A percentile compares a stretch with the other conserved stretches of the same genome.
Evolutionary conservation across 352 stramenopile species (phyloP).

Genomic region (Phytophthora agathidicida): DNA sequence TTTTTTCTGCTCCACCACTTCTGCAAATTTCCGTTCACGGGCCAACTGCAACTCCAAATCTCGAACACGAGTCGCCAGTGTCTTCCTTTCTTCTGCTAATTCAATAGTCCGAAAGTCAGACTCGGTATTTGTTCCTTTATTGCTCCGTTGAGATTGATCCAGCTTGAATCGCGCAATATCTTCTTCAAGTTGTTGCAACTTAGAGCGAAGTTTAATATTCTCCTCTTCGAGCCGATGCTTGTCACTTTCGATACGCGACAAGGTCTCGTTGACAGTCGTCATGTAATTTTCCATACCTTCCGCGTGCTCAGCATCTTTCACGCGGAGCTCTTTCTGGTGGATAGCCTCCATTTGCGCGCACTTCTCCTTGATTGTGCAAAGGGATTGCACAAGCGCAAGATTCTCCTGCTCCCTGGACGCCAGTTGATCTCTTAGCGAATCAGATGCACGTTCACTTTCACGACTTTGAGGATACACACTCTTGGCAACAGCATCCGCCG

Average conservation of each 20-base stretch:
- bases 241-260: constrained; percentile 36
- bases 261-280: constrained; percentile 33
- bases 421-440: constrained; percentile 28
- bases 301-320: constrained; percentile 31
- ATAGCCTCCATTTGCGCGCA: constrained; percentile 29
- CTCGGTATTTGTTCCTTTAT: constrained; percentile 27
- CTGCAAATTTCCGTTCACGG: constrained; percentile 27
- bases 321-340: constrained; percentile 20
- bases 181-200: constrained; percentile 27
- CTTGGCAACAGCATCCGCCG: not conserved
- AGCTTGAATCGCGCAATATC: constrained; percentile 6
- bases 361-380: constrained; percentile 46
- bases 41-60: constrained; percentile 37
- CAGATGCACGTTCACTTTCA: not conserved
- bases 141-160: constrained; percentile 9
- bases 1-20: constrained; percentile 29
- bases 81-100: constrained; percentile 9
- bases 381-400: constrained; percentile 44
- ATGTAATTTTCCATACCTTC: constrained; percentile 41
- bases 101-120: not conserved
- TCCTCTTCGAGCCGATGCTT: constrained; percentile 29
- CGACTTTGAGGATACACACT: not conserved
- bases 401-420: constrained; percentile 51
- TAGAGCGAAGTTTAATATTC: constrained; percentile 19
- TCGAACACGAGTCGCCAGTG: constrained; percentile 11